A percentile compares a stretch with the other conserved stretches of the same genome.
Evolutionary conservation across 2,329 filamentous ascomycete genomes (phyloP).

Genomic region (Colletotrichum noveboracense): DNA sequence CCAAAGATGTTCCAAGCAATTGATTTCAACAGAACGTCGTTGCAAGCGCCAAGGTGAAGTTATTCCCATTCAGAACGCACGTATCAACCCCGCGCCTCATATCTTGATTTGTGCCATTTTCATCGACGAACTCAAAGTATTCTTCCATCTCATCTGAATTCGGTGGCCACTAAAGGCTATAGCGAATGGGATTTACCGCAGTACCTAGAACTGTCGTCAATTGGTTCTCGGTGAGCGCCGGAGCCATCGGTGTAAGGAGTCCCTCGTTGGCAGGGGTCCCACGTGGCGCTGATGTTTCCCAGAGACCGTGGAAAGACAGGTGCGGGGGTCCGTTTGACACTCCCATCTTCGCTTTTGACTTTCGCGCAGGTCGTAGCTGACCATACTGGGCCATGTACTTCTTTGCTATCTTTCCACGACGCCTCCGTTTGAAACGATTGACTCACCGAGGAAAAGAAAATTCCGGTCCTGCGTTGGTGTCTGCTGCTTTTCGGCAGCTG

Average conservation of each 20-base stretch:
- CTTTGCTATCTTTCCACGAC: background rate
- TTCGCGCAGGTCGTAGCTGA: background rate
- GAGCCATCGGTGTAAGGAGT: background rate
- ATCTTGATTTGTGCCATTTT: background rate
- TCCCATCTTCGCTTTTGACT: background rate
- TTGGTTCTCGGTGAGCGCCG: background rate
- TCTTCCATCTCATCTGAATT: background rate
- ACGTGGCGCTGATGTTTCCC: background rate
- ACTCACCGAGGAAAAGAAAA: background rate
- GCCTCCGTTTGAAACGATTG: background rate
- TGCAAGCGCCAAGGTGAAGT: background rate
- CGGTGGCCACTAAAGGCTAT: background rate
- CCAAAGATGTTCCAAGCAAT: background rate
- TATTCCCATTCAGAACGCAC: background rate
- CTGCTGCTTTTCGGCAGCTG: background rate
- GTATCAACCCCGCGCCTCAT: background rate
- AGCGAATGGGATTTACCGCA: background rate
- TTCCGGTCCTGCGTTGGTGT: background rate
- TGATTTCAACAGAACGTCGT: background rate
- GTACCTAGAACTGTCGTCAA: background rate
- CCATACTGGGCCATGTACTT: background rate
- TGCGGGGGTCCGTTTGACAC: background rate
- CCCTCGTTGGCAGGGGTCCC: background rate
- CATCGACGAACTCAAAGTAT: background rate
- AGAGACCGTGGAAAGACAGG: background rate